Conservation (phyloP, 164 flowering plant genomes). For the Litsea cubeba region DNA sequence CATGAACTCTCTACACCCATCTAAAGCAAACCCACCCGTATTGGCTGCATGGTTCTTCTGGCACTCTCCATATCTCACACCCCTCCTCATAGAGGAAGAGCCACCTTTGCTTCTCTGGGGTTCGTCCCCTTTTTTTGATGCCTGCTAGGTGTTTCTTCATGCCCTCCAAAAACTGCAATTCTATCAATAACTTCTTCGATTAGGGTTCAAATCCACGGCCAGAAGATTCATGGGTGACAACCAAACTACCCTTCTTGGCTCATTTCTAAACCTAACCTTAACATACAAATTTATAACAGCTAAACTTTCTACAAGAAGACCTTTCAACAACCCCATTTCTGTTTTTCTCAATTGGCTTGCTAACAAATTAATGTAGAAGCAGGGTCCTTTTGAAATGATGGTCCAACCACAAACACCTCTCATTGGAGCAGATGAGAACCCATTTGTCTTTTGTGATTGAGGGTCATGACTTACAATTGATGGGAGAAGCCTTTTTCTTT, state of each 20-base stretch:
- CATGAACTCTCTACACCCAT: conserved; percentile 90
- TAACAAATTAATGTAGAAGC: conserved; percentile 11
- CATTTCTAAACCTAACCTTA: conserved; percentile 46
- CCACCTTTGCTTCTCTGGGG: conserved; percentile 21
- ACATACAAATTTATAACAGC: conserved; percentile 30
- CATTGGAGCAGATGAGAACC: conserved; percentile 13
- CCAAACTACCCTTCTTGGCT: background rate
- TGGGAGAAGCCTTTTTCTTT: conserved; percentile 9
- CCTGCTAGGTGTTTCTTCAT: conserved; percentile 65
- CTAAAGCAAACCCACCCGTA: conserved; percentile 72
- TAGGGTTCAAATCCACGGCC: background rate
- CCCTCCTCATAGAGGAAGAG: conserved; percentile 25
- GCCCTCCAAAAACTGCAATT: conserved; percentile 5
- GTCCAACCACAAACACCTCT: conserved; percentile 33
- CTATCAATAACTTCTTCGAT: background rate
- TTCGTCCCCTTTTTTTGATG: conserved; percentile 32
- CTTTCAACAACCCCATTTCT: background rate
- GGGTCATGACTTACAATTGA: conserved; percentile 25
- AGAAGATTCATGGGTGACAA: conserved; percentile 1
- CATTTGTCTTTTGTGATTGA: conserved; percentile 10
- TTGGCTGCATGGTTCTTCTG: conserved; percentile 80
- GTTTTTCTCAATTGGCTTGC: background rate
- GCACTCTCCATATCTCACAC: conserved; percentile 61
- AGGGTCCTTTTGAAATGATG: conserved; percentile 33
- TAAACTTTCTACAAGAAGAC: conserved; percentile 3